Evolutionary conservation across 2,329 filamentous ascomycete genomes (phyloP).

Genomic region (Epicoccum sorghinum): DNA sequence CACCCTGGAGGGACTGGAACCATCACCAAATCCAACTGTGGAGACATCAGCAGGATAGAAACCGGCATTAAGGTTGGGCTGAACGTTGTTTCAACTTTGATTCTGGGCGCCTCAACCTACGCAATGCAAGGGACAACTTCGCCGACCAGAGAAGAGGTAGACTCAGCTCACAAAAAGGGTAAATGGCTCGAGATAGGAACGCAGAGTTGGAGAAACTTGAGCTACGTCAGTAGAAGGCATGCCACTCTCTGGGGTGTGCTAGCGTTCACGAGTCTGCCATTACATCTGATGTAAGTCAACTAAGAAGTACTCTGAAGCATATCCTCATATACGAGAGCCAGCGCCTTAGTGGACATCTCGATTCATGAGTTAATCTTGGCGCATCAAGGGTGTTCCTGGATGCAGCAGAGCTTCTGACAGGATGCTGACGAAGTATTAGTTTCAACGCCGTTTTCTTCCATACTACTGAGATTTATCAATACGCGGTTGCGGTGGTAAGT

Average conservation of each 20-base stretch:
- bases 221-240: conserved; percentile 18
- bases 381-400: no score
- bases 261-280: conserved; percentile 20
- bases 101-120: conserved; percentile 27
- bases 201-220: conserved; percentile 20
- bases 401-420: neutral
- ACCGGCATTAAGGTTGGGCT: conserved; percentile 51
- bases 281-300: conserved; percentile 23
- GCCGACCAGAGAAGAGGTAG: conserved; percentile 29
- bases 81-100: conserved; percentile 51
- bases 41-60: conserved; percentile 11
- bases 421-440: neutral
- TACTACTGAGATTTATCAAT: conserved; percentile 24
- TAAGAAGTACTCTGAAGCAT: no score
- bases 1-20: neutral
- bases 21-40: conserved; percentile 29
- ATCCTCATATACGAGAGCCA: no score
- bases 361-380: no score
- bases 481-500: conserved; percentile 22
- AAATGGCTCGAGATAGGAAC: conserved; percentile 29
- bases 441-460: conserved; percentile 27
- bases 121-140: conserved; percentile 31
- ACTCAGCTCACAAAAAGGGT: conserved; percentile 32
- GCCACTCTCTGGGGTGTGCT: conserved; percentile 17
- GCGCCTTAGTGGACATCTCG: no score